Conservation (phyloP, 345 rosid species). For the Triadica sebifera region DNA sequence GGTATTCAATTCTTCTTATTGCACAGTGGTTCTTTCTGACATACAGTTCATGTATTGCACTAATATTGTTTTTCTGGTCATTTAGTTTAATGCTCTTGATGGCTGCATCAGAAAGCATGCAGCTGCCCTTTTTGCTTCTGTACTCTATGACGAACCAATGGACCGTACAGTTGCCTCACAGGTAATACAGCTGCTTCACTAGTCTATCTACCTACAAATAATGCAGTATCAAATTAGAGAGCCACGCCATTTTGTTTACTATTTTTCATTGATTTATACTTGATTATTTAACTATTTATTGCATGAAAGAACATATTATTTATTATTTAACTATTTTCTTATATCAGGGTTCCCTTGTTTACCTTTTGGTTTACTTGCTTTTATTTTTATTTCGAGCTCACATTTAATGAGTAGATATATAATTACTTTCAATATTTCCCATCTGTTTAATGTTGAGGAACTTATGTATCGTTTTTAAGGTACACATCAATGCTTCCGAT, state of each 20-base stretch:
- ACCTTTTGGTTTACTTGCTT: background rate
- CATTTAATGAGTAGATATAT: background rate
- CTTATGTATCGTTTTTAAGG: slow-evolving; percentile 4
- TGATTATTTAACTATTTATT: background rate
- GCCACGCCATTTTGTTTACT: background rate
- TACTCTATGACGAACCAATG: slow-evolving; percentile 61
- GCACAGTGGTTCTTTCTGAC: slow-evolving; percentile 11
- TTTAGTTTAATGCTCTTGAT: slow-evolving; percentile 71
- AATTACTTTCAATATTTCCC: slow-evolving; percentile 1
- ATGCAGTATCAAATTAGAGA: background rate
- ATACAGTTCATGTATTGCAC: slow-evolving; percentile 11
- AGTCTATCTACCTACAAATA: background rate
- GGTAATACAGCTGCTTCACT: slow-evolving; percentile 37
- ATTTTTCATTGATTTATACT: background rate
- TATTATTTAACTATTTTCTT: background rate
- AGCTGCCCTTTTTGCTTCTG: slow-evolving; percentile 52
- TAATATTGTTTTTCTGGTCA: slow-evolving; percentile 14
- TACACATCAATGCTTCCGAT: slow-evolving; percentile 26
- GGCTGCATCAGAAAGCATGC: slow-evolving; percentile 59
- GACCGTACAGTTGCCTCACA: slow-evolving; percentile 95
- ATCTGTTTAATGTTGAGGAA: background rate
- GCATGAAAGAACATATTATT: background rate
- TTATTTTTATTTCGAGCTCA: background rate
- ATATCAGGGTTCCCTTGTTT: background rate
- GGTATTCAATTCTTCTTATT: slow-evolving; percentile 39